phyloP scores from a whole-genome alignment of 306 rosid species.

The Casuarina glauca region DNA sequence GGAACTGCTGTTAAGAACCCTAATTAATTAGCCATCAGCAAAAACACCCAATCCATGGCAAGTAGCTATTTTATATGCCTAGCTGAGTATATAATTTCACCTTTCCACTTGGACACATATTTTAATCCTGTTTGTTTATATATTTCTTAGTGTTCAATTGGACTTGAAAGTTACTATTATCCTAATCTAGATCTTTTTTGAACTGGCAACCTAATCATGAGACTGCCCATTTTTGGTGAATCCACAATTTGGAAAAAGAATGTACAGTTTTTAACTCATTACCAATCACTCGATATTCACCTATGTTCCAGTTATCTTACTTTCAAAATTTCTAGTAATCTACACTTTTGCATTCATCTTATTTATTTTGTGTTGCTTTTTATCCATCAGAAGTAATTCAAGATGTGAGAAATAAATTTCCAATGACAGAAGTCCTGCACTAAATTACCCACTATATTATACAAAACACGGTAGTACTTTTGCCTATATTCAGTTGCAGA shows the following conservation, averaged over 20 bases:
- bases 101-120: not conserved
- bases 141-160: not conserved
- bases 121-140: not conserved
- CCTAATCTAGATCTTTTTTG: slow-evolving; percentile 1
- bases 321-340: not conserved
- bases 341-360: slow-evolving; percentile 4
- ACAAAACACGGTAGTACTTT: not conserved
- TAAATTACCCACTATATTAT: not conserved
- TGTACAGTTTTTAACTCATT: not conserved
- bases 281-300: not conserved
- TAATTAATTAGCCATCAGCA: not conserved
- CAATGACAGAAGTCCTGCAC: not conserved
- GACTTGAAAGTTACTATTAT: not conserved
- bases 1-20: not conserved
- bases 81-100: not conserved
- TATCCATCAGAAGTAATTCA: not conserved
- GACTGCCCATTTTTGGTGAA: not conserved
- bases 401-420: not conserved
- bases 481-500: not conserved
- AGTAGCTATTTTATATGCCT: not conserved
- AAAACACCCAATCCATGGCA: not conserved
- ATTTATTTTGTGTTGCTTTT: not conserved
- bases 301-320: not conserved
- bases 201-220: not conserved
- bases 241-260: not conserved